phyloP scores from a whole-genome alignment of 805 yeast species.

The Candida pini region DNA sequence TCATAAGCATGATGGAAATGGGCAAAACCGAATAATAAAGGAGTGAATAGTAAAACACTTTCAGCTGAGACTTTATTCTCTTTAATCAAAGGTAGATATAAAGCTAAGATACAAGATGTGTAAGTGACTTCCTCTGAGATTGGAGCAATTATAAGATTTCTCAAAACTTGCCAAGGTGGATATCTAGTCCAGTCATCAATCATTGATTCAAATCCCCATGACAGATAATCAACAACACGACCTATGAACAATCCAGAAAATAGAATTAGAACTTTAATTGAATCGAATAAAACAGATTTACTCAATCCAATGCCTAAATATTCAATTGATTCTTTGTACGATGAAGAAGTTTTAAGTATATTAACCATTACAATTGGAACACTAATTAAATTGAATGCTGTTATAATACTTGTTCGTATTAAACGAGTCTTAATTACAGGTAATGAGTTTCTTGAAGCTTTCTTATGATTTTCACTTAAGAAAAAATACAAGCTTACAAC shows the following conservation, averaged over 20 bases:
- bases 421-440: slow-evolving; percentile 38
- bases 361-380: slow-evolving; percentile 28
- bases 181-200: slow-evolving; percentile 1
- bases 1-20: slow-evolving; percentile 72
- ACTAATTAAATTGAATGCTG: slow-evolving; percentile 25
- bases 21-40: slow-evolving; percentile 68
- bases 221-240: slow-evolving; percentile 36
- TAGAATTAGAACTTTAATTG: slow-evolving; percentile 19
- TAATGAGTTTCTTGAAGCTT: slow-evolving; percentile 36
- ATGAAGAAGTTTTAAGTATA: slow-evolving; percentile 10
- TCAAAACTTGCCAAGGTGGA: slow-evolving; percentile 32
- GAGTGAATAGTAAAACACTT: slow-evolving; percentile 37
- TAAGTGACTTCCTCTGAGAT: slow-evolving; percentile 72
- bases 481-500: slow-evolving; percentile 36
- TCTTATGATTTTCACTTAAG: background rate
- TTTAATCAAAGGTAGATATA: slow-evolving; percentile 11
- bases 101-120: slow-evolving; percentile 39
- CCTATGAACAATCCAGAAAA: slow-evolving; percentile 42
- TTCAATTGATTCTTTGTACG: slow-evolving; percentile 2
- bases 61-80: background rate
- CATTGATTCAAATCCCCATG: slow-evolving; percentile 12
- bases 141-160: slow-evolving; percentile 69
- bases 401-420: slow-evolving; percentile 29
- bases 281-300: slow-evolving; percentile 13
- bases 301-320: slow-evolving; percentile 14